These are phyloP conservation scores for Glebionis coronaria DNA, from an alignment of 129 eudicot species.

Conservation along the genomic window DNA sequence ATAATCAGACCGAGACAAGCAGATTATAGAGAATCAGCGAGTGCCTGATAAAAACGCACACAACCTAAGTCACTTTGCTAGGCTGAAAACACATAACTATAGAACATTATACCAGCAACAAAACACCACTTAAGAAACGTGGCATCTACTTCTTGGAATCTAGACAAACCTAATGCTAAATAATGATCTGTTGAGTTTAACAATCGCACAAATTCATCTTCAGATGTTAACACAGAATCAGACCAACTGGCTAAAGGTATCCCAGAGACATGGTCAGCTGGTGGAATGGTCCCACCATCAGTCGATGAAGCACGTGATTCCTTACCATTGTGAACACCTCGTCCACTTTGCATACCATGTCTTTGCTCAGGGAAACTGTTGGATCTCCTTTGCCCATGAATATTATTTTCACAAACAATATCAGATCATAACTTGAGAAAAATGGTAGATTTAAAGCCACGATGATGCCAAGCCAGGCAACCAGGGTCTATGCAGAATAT, in stretches of 20 bases:
- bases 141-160: slow-evolving; percentile 64
- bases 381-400: slow-evolving; percentile 41
- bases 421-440: too few relatives aligned
- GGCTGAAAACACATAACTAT: too few relatives aligned
- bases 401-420: slow-evolving; percentile 54
- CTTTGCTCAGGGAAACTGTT: slow-evolving; percentile 51
- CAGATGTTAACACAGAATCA: slow-evolving; percentile 77
- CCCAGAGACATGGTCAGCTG: too few relatives aligned
- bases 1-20: too few relatives aligned
- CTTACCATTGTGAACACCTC: slow-evolving; percentile 36
- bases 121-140: slow-evolving; percentile 66
- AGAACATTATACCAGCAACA: too few relatives aligned
- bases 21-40: too few relatives aligned
- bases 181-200: too few relatives aligned
- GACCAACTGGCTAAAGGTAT: slow-evolving; percentile 86
- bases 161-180: too few relatives aligned
- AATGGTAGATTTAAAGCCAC: too few relatives aligned
- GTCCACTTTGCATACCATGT: slow-evolving; percentile 51
- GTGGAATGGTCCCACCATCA: slow-evolving; percentile 47
- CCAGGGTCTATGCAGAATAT: slow-evolving; percentile 79
- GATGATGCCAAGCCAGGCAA: slow-evolving; percentile 82
- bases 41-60: too few relatives aligned
- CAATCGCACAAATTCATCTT: slow-evolving; percentile 85
- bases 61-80: too few relatives aligned
- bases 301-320: slow-evolving; percentile 35